Base-by-base conservation (phyloP, 192 early-diverging fungal genomes). In the Coemansia sp. region DNA sequence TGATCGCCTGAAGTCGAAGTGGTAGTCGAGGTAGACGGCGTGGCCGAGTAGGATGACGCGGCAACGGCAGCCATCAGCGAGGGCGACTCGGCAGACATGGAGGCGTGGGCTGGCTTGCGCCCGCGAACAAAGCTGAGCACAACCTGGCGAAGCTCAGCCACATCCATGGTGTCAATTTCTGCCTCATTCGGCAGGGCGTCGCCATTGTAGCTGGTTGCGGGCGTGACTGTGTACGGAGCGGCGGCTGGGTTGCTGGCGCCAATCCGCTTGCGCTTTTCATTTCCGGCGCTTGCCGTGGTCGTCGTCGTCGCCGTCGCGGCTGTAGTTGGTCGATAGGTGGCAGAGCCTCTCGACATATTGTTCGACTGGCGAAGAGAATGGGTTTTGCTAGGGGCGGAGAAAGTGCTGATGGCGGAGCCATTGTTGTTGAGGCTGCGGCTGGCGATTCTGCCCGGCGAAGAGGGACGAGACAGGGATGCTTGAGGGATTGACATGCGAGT, bases 81-180 rank as follows among this genome's bases (percentile, higher is more conserved):
- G 32, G 68, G 74, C 53, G 77, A 73, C 11, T 60, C 60, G 32
- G 67, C 64, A 53, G 71, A 63, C 45, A 43, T 25, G 3, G 67
- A 51, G 14, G 75, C 68, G 24, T 40, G 27, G 5, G 68, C 29
- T 6, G 72, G 24, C 39, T 60, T 67, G 17, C 57, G 71, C 36
- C 54, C 42, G 42, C 72, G 71, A 22, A 74, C 71, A 65, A 79
- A 35, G 41, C 46, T 68, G 24, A 73, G 49, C 59, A 74, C 49
- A 40, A 58, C 38, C 36, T 73, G 58, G 19, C 77, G 67, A 56
- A 79, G 65, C 77, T 74, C 64, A 65, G 77, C 77, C 77, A 68
- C 77, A 62, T 57, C 68, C 77, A 79, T 79, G 20, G 60, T 60
- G 43, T 79, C 70, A 61, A 74, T 71, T 41, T 79, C 77, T 43